Base-by-base conservation (phyloP, 768 basidiomycete genomes). In the Panellus pusillus region DNA sequence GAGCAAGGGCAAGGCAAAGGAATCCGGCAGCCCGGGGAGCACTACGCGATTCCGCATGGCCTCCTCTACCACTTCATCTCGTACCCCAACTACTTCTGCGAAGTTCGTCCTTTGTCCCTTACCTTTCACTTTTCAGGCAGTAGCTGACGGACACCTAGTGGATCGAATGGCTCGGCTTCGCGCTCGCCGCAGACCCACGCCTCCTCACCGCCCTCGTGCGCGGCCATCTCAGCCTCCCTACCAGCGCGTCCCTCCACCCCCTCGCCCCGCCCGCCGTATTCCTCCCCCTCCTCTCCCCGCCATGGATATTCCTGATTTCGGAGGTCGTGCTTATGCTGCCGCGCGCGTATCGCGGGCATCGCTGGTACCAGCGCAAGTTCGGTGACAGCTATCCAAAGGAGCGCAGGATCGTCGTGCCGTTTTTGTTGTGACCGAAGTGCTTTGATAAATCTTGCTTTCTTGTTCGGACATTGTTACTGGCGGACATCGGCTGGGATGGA, bases 81-180 rank as follows among this genome's bases (percentile, higher is more conserved):
- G 6, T 96, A 86, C 72, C 96, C 96, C 9, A 93, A 97, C 68
- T 98, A 98, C 72, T 72, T 93, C 17, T 93, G 87, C 70, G 96
- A 98, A 7, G 32, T 35, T 7, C 9, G 32, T 24, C 24, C 32
- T 11, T 9, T 7, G 3, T 35, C 32, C 24, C 24, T 24, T 24
- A n/a, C n/a, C n/a, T n/a, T n/a, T n/a, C n/a, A n/a, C n/a, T n/a
- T n/a, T n/a, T n/a, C n/a, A n/a, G n/a, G n/a, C n/a, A n/a, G n/a
- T 32, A 13, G 7, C 13, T 32, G 13, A 7, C 7, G 31, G 13
- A 7, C 13, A 32, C 13, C 31, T 13, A 35, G 67, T 98, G 96
- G 96, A 54, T 88, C 50, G 96, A 98, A 70, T 98, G 95, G 94
- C 60, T 83, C 9, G 93, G 90, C 8, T 98, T 87, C 68, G 88